Percentiles rank a stretch among this genome's conserved stretches.
Conservation (phyloP, 75 land plant genomes). For the Pinus albicaulis region DNA sequence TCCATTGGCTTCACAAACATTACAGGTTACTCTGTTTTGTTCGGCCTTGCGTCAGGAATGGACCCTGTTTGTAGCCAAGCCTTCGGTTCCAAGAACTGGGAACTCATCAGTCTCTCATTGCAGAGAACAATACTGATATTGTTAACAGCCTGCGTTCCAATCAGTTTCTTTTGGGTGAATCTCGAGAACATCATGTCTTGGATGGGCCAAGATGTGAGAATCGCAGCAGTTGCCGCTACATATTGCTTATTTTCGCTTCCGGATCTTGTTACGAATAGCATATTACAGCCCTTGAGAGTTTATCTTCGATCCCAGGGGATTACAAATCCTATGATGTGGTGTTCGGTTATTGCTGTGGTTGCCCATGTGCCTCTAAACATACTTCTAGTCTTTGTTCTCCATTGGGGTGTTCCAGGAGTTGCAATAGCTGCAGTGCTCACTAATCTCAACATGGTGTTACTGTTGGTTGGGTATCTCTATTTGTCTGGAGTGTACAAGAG, state of each 20-base stretch:
- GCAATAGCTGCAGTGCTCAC: slow-evolving; percentile 18
- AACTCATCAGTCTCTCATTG: slow-evolving; percentile 62
- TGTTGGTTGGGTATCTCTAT: slow-evolving; percentile 46
- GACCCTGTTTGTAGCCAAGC: slow-evolving; percentile 94
- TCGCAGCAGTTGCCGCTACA: too few species aligned
- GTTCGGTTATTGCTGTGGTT: neutral
- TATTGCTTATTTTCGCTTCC: too few species aligned
- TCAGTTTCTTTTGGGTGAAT: slow-evolving; percentile 19
- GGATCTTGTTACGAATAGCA: too few species aligned
- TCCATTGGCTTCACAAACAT: slow-evolving; percentile 76
- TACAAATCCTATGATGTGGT: too few species aligned
- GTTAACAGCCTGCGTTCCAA: slow-evolving; percentile 63
- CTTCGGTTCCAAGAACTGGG: slow-evolving; percentile 72
- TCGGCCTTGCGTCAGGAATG: slow-evolving; percentile 86
- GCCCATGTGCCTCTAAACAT: too few species aligned
- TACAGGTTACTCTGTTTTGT: slow-evolving; percentile 19
- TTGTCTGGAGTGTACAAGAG: slow-evolving; percentile 40
- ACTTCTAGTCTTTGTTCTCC: slow-evolving; percentile 8
- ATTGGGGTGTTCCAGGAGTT: slow-evolving; percentile 37
- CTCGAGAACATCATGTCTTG: too few species aligned
- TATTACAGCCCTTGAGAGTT: too few species aligned
- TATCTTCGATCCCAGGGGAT: too few species aligned
- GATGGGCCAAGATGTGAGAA: too few species aligned
- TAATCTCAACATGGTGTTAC: slow-evolving; percentile 64
- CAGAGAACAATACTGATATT: slow-evolving; percentile 76